These are phyloP conservation scores for Nepenthes alata DNA, from an alignment of 179 eudicot species.

Conservation along the genomic window DNA sequence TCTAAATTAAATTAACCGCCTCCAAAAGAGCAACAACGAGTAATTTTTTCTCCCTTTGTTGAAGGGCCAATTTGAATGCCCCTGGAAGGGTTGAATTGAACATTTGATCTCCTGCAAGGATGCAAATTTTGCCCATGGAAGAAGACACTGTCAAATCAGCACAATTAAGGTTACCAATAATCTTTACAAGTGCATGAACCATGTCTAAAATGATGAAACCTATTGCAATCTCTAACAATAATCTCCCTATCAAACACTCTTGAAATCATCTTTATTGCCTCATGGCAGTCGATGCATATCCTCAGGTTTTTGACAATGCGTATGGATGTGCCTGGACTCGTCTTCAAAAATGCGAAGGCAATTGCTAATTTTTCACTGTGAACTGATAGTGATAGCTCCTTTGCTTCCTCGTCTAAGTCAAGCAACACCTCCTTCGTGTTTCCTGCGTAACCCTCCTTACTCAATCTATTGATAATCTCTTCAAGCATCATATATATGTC, in stretches of 20 bases:
- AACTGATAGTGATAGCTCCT: conserved; percentile 22
- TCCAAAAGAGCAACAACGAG: no score
- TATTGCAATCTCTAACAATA: conserved; percentile 37
- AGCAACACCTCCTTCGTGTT: conserved; percentile 27
- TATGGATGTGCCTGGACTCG: conserved; percentile 31
- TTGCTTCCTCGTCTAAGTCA: conserved; percentile 30
- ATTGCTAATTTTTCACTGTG: conserved; percentile 56
- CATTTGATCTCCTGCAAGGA: no score
- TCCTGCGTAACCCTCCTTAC: conserved; percentile 24
- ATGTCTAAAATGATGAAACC: conserved; percentile 56
- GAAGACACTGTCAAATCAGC: no score
- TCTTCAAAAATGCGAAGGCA: conserved; percentile 47
- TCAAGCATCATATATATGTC: conserved; percentile 34
- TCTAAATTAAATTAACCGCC: no score
- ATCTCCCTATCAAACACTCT: conserved; percentile 30
- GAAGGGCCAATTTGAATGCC: no score
- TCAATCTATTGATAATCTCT: conserved; percentile 25
- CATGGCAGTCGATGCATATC: conserved; percentile 48
- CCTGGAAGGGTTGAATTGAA: no score
- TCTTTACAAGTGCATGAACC: conserved; percentile 55
- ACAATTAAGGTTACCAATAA: conserved; percentile 24
- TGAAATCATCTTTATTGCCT: conserved; percentile 40
- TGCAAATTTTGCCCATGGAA: no score
- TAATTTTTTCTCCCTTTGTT: no score
- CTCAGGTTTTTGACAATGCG: conserved; percentile 47